Percentiles rank a stretch among this genome's conserved stretches.
Evolutionary conservation across 2,329 filamentous ascomycete genomes (phyloP).

Genomic region (Neospermospora avenae): DNA sequence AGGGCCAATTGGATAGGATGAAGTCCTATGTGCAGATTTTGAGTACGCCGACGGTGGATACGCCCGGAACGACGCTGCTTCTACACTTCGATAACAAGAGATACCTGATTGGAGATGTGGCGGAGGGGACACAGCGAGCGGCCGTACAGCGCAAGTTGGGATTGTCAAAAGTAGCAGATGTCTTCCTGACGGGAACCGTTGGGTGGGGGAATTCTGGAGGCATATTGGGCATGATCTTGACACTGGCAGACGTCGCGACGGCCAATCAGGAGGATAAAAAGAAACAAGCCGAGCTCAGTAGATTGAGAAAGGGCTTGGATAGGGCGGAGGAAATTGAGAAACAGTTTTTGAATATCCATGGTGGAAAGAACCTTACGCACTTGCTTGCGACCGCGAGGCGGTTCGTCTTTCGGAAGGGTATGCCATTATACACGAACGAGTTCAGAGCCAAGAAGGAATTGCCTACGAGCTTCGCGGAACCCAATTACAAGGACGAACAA

Average conservation of each 20-base stretch:
- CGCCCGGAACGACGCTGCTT: conserved; percentile 71
- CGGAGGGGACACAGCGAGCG: conserved; percentile 83
- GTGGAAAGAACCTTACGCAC: conserved; percentile 76
- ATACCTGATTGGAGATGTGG: conserved; percentile 80
- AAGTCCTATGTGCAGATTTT: conserved; percentile 70
- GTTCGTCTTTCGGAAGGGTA: conserved; percentile 82
- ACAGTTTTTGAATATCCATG: conserved; percentile 64
- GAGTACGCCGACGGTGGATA: conserved; percentile 83
- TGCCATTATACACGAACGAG: conserved; percentile 72
- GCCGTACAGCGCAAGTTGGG: conserved; percentile 55
- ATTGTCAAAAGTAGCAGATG: conserved; percentile 64
- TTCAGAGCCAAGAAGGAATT: conserved; percentile 37
- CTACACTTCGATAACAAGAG: conserved; percentile 78
- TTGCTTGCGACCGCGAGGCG: conserved; percentile 75
- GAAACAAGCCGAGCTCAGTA: conserved; percentile 37
- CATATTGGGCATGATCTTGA: conserved; percentile 79
- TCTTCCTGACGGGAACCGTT: conserved; percentile 78
- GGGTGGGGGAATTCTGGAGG: conserved; percentile 78
- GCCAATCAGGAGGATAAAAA: conserved; percentile 45
- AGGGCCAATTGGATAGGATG: conserved; percentile 49
- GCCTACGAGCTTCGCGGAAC: conserved; percentile 40
- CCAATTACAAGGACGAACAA: conserved; percentile 72
- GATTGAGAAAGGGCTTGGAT: conserved; percentile 13
- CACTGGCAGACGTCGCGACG: conserved; percentile 66
- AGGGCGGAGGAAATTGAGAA: conserved; percentile 29